Conservation (phyloP, 1,284 basidiomycete species). For the Earliella scabrosa region DNA sequence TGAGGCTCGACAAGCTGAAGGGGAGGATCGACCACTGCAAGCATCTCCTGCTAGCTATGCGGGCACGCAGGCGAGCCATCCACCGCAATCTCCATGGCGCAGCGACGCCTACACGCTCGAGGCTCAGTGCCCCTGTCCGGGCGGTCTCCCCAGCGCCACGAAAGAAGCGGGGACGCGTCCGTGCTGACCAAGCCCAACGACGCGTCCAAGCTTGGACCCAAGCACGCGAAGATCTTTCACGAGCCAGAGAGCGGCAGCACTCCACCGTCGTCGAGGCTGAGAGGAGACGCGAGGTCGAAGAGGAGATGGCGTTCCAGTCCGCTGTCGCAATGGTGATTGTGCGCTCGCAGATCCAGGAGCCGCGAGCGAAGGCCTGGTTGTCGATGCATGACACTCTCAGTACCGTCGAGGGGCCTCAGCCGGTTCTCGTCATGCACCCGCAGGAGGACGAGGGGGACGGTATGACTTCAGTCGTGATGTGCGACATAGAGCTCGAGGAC, state of each 20-base stretch:
- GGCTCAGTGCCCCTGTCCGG: neutral
- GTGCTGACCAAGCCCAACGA: neutral
- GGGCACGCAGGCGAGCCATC: neutral
- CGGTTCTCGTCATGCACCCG: no score
- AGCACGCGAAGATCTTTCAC: neutral
- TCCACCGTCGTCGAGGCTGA: neutral
- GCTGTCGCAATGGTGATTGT: neutral
- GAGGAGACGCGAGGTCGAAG: neutral
- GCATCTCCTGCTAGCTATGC: neutral
- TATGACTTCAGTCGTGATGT: no score
- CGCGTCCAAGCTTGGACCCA: neutral
- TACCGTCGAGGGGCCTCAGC: no score
- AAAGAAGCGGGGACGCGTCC: neutral
- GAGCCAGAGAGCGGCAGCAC: neutral
- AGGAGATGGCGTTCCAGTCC: neutral
- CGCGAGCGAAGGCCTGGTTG: neutral
- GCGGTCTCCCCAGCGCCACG: neutral
- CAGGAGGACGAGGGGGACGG: no score
- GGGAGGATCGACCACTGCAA: neutral
- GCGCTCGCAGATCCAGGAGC: neutral
- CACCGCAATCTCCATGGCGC: neutral
- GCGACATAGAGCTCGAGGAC: no score
- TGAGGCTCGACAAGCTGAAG: neutral
- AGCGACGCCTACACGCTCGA: no score
- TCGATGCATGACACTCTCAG: no score